Base-by-base conservation (phyloP, 768 basidiomycete genomes). In the Crassisporium funariophilum region DNA sequence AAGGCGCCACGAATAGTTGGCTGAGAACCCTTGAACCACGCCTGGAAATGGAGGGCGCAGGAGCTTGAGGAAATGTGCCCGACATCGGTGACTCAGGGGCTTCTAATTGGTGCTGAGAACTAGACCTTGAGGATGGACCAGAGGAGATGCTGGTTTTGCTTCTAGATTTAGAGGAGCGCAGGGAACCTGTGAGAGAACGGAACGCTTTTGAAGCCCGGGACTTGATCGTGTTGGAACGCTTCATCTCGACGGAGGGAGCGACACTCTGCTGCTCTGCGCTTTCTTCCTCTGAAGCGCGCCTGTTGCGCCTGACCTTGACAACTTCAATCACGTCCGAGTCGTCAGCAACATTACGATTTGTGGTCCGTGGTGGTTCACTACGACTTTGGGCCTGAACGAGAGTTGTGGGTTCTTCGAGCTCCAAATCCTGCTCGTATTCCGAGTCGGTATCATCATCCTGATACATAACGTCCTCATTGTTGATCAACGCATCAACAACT, bases 251-350 rank as follows among this genome's bases (percentile, higher is more conserved):
- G n/a, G 62, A 42, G 20, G 58, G 41, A 10, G 29, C 46, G 20
- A 50, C 20, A 33, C 44, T 49, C 33, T 46, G 42, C 3, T 19
- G 29, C 24, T 51, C 41, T 23, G 19, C 37, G 4, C 29, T 16
- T 23, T 42, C 44, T 19, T 46, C 46, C 33, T 22, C 5, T 15
- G 50, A 25, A 11, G 39, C 24, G 11, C 39, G 38, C 15, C 44
- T 48, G 29, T 37, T 42, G 35, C 81, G 75, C 52, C 74, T 70
- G 47, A 84, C 74, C 57, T 80, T 82, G 29, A 84, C 69, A 22
- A 84, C 76, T 58, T 85, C 83, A 11, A 83, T 65, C 25, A 84
- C 73, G 54, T 82, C 82, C 15, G 77, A 81, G 49, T 78, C 78
- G 47, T 74, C 63, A 12, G 67, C 73, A 31, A 58, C 41, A 29